Evolutionary conservation across 225 moss, liverwort and hornwort genomes (phyloP).

Genomic region (Physcomitrellopsis africana): DNA sequence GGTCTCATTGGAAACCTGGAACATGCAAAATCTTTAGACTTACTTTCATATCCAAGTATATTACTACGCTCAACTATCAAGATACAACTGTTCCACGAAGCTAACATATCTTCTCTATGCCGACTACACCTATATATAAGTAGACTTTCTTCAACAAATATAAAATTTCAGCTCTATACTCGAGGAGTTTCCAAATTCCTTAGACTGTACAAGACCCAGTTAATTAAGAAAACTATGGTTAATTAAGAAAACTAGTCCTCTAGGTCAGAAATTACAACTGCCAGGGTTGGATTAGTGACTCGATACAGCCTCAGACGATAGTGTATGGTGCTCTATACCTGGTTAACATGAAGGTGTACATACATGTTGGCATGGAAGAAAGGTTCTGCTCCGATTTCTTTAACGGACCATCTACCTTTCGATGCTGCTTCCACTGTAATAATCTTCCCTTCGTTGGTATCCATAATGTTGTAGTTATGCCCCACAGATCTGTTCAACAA

Average conservation of each 20-base stretch:
- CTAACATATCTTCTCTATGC: not conserved
- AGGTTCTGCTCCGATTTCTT: conserved; percentile 54
- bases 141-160: not conserved
- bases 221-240: not conserved
- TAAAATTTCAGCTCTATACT: not conserved
- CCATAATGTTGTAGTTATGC: conserved; percentile 90
- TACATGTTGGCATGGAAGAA: conserved; percentile 91
- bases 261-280: too few species aligned
- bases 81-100: not conserved
- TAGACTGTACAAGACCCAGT: not conserved
- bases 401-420: conserved; percentile 59
- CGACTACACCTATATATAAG: not conserved
- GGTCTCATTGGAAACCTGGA: conserved; percentile 67
- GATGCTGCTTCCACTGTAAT: conserved; percentile 76
- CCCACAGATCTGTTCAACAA: conserved; percentile 57
- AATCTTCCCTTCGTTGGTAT: conserved; percentile 56
- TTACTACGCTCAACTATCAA: not conserved
- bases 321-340: conserved; percentile 35
- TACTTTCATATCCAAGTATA: not conserved
- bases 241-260: not conserved
- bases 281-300: not conserved
- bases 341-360: conserved; percentile 58
- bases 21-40: conserved; percentile 18
- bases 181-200: not conserved
- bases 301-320: not conserved